Conservation (phyloP, 2,329 filamentous ascomycete genomes). For the Pyrenochaeta sp. region DNA sequence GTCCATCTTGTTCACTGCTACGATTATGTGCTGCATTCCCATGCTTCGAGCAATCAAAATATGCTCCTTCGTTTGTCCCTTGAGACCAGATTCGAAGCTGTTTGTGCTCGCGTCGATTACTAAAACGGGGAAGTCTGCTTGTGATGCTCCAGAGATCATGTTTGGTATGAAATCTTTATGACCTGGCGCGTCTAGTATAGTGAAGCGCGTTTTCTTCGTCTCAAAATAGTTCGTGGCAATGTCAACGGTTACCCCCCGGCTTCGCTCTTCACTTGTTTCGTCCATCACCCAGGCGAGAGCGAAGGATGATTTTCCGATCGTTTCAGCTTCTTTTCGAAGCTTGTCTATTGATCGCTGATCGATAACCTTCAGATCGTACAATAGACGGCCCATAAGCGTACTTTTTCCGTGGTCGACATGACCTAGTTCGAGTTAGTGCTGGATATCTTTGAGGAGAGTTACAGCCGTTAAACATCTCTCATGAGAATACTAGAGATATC, state of each 20-base stretch:
- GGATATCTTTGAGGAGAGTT: neutral
- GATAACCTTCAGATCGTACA: constrained; percentile 87
- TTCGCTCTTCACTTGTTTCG: constrained; percentile 86
- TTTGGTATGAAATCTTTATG: constrained; percentile 97
- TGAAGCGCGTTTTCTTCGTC: constrained; percentile 85
- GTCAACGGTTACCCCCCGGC: constrained; percentile 92
- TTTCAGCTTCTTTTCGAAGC: constrained; percentile 86
- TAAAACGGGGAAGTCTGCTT: constrained; percentile 93
- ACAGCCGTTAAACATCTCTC: neutral
- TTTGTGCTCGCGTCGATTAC: constrained; percentile 92
- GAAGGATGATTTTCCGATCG: constrained; percentile 93
- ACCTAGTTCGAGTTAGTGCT: constrained; percentile 59
- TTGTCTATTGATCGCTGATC: constrained; percentile 89
- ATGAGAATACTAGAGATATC: neutral
- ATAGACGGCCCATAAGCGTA: constrained; percentile 93
- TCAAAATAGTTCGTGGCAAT: constrained; percentile 95
- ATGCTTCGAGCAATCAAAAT: constrained; percentile 88
- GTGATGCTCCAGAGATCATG: constrained; percentile 97
- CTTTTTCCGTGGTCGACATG: constrained; percentile 98
- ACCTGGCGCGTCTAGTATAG: constrained; percentile 93
- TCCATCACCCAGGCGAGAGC: constrained; percentile 97
- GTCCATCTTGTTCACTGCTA: constrained; percentile 96
- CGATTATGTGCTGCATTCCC: constrained; percentile 85
- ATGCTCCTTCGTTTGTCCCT: constrained; percentile 94
- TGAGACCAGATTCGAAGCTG: constrained; percentile 91